Evolutionary conservation across 208 protist species (phyloP), one percentile per base, ranked within the genome.

Genomic region (Vickermania spadyakhi): DNA sequence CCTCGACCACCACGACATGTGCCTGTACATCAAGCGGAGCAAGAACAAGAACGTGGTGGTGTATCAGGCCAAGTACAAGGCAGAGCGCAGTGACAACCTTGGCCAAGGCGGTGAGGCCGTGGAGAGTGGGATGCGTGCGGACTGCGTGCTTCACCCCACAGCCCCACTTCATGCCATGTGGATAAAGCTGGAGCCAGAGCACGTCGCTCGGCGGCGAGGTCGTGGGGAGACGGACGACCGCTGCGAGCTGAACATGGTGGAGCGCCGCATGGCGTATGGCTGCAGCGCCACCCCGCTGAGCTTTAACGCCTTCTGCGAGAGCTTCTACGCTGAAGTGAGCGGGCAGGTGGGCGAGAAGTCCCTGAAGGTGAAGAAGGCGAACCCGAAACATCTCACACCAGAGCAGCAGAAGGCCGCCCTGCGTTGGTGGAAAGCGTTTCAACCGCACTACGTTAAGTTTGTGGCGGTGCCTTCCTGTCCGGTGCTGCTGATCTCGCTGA

Each of bases 41-140:
- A 89, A 89, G 61, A 92, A 92, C 56, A 56, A 70, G 3, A 92
- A 89, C 54, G 66, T 92, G 23, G 85, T 92, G 1, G 81, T 74
- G 29, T 91, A 91, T 81, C 77, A 77, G 0, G 81, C 78, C 11
- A 78, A 83, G 41, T 52, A 59, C 61, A 7, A 50, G n/a, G 5
- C n/a, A 28, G 52, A 56, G 77, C 22, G 57, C 49, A 26, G 18
- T 13, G 18, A 21, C 21, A 58, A 59, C 13, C 18, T 66, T 45
- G 36, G 36, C 11, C 11, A 45, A 45, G 36, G 36, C 36, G 28
- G 50, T 1, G 26, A 7, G 28, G 13, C 31, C 1, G 59, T 66
- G 18, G 30, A 55, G 23, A 68, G 64, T 1, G 64, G 70, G 36
- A 60, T 29, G 29, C 36, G 36, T 76, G 7, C 52, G 60, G 30